A percentile compares a stretch with the other conserved stretches of the same genome.
Conservation (phyloP, 2,329 filamentous ascomycete species). For the Golovinomyces cichoracearum region DNA sequence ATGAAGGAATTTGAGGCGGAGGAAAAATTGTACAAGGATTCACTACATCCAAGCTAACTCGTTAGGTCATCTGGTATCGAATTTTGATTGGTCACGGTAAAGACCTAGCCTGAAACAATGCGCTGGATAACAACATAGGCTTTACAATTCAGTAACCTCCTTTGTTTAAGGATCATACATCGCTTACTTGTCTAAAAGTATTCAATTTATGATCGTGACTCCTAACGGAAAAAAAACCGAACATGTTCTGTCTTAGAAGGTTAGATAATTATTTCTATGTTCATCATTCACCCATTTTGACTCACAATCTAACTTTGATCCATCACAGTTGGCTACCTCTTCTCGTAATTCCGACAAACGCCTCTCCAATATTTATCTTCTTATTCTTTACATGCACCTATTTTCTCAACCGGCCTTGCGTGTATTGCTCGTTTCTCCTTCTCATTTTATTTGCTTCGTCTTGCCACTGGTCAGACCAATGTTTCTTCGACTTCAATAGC, state of each 20-base stretch:
- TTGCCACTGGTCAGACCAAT: slow-evolving; percentile 69
- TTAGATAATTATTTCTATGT: slow-evolving; percentile 16
- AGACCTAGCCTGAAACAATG: no score
- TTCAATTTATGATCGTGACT: no score
- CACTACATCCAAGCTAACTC: no score
- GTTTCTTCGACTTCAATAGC: slow-evolving; percentile 72
- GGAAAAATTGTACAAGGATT: no score
- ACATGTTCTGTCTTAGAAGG: slow-evolving; percentile 40
- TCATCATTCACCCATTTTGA: neutral
- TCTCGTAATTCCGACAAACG: slow-evolving; percentile 69
- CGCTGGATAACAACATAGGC: no score
- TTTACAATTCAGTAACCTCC: no score
- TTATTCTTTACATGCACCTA: slow-evolving; percentile 83
- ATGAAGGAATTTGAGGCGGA: no score
- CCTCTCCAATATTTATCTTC: slow-evolving; percentile 63
- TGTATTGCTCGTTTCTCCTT: slow-evolving; percentile 91
- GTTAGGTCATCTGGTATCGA: no score
- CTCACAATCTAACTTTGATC: slow-evolving; percentile 5
- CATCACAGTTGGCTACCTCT: slow-evolving; percentile 50
- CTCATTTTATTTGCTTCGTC: slow-evolving; percentile 82
- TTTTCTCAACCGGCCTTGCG: slow-evolving; percentile 84
- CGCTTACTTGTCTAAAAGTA: no score
- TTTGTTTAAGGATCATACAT: no score
- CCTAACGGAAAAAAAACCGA: no score
- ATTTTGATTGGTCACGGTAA: no score